Conservation (phyloP, 306 rosid species). For the Sophora flavescens region DNA sequence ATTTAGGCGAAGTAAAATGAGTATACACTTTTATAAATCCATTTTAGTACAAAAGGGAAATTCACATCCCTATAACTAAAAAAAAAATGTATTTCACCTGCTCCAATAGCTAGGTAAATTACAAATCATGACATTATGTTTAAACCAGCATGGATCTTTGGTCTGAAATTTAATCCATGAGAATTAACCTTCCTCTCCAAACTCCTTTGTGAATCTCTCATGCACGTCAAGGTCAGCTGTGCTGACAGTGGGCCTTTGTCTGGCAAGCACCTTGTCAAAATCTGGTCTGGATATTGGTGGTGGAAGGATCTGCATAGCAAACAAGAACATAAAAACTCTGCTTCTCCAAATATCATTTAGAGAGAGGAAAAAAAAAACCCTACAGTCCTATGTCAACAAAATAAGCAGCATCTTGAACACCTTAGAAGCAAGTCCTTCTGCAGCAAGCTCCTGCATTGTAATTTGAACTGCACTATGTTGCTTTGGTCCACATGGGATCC, state of each 20-base stretch:
- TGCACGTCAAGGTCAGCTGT: slow-evolving; percentile 87
- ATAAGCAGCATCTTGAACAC: slow-evolving; percentile 54
- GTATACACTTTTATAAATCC: slow-evolving; percentile 48
- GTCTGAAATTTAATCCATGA: slow-evolving; percentile 51
- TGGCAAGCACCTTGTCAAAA: slow-evolving; percentile 97
- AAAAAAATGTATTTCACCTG: slow-evolving; percentile 51
- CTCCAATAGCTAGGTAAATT: slow-evolving; percentile 54
- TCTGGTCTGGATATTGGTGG: slow-evolving; percentile 88
- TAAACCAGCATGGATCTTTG: slow-evolving; percentile 49
- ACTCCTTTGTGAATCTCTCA: slow-evolving; percentile 96
- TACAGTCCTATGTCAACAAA: slow-evolving; percentile 4
- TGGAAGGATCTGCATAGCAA: slow-evolving; percentile 82
- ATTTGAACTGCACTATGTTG: slow-evolving; percentile 76
- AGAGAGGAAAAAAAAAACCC: neutral
- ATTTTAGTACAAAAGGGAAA: slow-evolving; percentile 51
- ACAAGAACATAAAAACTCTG: slow-evolving; percentile 27
- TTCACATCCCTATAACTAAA: slow-evolving; percentile 51
- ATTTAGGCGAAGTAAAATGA: slow-evolving; percentile 53
- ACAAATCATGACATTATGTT: slow-evolving; percentile 54
- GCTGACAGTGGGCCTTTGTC: slow-evolving; percentile 98
- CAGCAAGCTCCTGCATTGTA: slow-evolving; percentile 88
- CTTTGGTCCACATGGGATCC: slow-evolving; percentile 96
- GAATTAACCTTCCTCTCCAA: slow-evolving; percentile 96
- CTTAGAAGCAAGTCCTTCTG: slow-evolving; percentile 85
- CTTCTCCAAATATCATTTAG: neutral